phyloP scores from a whole-genome alignment of 805 yeast species.

The Metschnikowia kofuensis region DNA sequence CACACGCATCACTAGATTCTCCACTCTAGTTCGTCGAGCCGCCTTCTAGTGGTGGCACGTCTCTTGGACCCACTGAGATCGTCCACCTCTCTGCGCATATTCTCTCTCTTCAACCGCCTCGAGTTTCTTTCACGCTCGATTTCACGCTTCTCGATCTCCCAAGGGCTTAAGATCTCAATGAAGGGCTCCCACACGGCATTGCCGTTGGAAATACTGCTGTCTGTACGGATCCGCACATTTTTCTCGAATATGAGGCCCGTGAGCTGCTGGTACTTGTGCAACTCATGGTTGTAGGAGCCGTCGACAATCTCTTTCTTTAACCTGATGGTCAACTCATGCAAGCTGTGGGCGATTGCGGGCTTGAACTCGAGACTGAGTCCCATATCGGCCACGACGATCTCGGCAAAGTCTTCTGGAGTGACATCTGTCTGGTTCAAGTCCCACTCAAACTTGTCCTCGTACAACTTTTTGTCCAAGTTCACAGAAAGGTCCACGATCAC shows the following conservation, averaged over 20 bases:
- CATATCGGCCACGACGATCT: slow-evolving; percentile 75
- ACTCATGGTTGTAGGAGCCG: slow-evolving; percentile 40
- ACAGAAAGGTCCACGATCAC: slow-evolving; percentile 80
- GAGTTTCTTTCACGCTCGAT: slow-evolving; percentile 91
- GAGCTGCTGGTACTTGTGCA: slow-evolving; percentile 41
- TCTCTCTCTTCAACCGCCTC: slow-evolving; percentile 89
- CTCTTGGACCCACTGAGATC: slow-evolving; percentile 32
- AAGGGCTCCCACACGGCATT: slow-evolving; percentile 88
- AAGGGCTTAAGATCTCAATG: slow-evolving; percentile 80
- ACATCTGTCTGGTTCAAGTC: slow-evolving; percentile 55
- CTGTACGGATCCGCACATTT: slow-evolving; percentile 41
- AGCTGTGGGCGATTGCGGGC: slow-evolving; percentile 83
- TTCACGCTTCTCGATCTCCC: slow-evolving; percentile 93
- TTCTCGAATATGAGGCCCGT: slow-evolving; percentile 44
- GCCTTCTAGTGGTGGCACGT: slow-evolving; percentile 43
- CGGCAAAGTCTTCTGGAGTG: slow-evolving; percentile 84
- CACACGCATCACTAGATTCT: neutral
- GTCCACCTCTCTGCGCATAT: slow-evolving; percentile 61
- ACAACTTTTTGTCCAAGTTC: slow-evolving; percentile 75
- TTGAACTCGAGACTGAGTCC: slow-evolving; percentile 82
- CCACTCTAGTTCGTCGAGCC: slow-evolving; percentile 50
- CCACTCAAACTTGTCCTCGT: slow-evolving; percentile 95
- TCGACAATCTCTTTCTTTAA: slow-evolving; percentile 82
- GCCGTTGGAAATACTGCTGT: slow-evolving; percentile 69
- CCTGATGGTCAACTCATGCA: slow-evolving; percentile 75